Evolutionary conservation across 129 eudicot genomes (phyloP).

Genomic region (Arctium minus): DNA sequence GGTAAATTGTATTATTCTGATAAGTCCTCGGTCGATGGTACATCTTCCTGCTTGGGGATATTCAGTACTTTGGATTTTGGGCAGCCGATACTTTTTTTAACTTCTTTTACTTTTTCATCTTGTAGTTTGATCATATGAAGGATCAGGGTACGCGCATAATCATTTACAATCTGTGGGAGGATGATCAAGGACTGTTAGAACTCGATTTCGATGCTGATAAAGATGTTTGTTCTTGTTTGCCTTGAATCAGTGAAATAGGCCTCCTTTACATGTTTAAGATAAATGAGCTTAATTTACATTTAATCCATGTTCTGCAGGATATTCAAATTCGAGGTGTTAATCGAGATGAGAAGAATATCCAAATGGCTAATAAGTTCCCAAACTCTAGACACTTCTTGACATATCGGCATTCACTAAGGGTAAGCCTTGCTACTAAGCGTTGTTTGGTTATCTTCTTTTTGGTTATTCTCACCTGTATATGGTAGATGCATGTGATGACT

Average conservation of each 20-base stretch:
- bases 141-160: conserved; percentile 85
- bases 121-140: conserved; percentile 72
- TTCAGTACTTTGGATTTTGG: not conserved
- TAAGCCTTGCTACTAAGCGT: conserved; percentile 19
- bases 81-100: conserved; percentile 7
- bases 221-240: conserved; percentile 36
- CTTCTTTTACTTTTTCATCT: not conserved
- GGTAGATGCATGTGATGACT: too few relatives aligned
- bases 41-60: not conserved
- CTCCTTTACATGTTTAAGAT: not conserved
- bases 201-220: conserved; percentile 84
- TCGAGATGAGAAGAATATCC: conserved; percentile 84
- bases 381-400: conserved; percentile 90
- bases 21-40: not conserved
- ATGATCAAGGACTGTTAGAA: conserved; percentile 89
- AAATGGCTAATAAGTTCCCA: conserved; percentile 74
- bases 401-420: conserved; percentile 90
- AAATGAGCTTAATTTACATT: conserved; percentile 5
- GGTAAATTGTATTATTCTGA: not conserved
- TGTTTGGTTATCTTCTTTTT: not conserved
- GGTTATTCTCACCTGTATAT: too few relatives aligned
- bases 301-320: conserved; percentile 50
- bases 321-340: conserved; percentile 97
- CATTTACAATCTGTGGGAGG: conserved; percentile 95
- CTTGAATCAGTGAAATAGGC: not conserved